Percentiles rank a stretch among this genome's conserved stretches.
Evolutionary conservation across 352 stramenopile genomes (phyloP).

Genomic region (Phytophthora multivora): DNA sequence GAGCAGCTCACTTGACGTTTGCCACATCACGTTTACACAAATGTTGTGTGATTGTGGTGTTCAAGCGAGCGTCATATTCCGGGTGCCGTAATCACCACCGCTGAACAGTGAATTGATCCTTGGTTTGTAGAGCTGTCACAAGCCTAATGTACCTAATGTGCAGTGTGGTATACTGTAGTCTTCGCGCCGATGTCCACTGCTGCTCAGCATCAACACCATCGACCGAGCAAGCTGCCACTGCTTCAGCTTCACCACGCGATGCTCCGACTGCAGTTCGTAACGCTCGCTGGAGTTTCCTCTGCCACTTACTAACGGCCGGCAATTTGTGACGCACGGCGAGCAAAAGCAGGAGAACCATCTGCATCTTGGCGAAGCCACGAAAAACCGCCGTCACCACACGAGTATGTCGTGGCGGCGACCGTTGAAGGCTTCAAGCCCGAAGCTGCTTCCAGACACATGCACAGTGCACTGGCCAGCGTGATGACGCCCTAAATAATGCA

Average conservation of each 20-base stretch:
- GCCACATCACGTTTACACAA: constrained; percentile 1
- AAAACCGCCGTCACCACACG: not conserved
- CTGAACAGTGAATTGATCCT: no score
- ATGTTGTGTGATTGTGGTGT: constrained; percentile 2
- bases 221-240: not conserved
- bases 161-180: no score
- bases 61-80: not conserved
- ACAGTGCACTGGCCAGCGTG: not conserved
- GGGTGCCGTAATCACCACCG: not conserved
- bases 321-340: no score
- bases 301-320: not conserved
- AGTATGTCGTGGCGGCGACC: not conserved
- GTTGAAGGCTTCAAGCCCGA: not conserved
- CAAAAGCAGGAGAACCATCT: not conserved
- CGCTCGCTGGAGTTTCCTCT: constrained; percentile 18
- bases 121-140: no score
- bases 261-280: constrained; percentile 19
- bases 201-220: no score
- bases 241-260: constrained; percentile 1
- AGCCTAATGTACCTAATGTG: no score
- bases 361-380: constrained; percentile 13
- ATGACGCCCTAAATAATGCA: not conserved
- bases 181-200: no score
- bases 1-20: not conserved
- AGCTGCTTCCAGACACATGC: not conserved